A percentile compares a stretch with the other conserved stretches of the same genome.
Conservation (phyloP, 257 asterid genomes). For the Orobanche coerulescens region DNA sequence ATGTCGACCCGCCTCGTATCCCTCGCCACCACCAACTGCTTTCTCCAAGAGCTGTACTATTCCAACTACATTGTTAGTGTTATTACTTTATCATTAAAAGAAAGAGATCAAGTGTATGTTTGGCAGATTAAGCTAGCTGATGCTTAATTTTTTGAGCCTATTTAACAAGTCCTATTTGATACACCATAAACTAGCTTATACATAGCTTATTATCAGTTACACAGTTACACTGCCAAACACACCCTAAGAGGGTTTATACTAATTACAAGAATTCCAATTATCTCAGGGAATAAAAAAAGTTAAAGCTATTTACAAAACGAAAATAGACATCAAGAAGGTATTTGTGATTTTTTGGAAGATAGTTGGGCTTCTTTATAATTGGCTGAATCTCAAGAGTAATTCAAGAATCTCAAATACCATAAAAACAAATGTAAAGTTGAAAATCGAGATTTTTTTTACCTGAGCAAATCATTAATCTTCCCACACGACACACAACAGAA, state of each 20-base stretch:
- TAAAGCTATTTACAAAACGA: too few relatives aligned
- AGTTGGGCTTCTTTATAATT: neutral
- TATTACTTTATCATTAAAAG: neutral
- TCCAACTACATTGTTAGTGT: neutral
- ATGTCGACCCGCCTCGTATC: slow-evolving; percentile 85
- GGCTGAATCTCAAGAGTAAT: neutral
- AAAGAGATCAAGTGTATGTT: neutral
- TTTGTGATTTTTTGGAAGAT: neutral
- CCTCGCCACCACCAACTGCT: slow-evolving; percentile 63
- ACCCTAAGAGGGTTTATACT: too few relatives aligned
- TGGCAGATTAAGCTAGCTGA: too few relatives aligned
- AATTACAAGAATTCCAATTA: too few relatives aligned
- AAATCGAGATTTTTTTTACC: slow-evolving; percentile 35
- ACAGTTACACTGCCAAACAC: too few relatives aligned
- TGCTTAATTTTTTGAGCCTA: too few relatives aligned
- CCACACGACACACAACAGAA: slow-evolving; percentile 72
- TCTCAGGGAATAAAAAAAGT: too few relatives aligned
- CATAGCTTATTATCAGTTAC: too few relatives aligned
- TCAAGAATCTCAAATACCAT: too few relatives aligned
- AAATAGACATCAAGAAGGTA: neutral
- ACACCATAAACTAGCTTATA: too few relatives aligned
- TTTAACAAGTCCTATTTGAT: too few relatives aligned
- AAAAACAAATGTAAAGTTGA: neutral
- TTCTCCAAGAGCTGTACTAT: slow-evolving; percentile 64
- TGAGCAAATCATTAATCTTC: slow-evolving; percentile 60